These are phyloP conservation scores for Arbutus unedo DNA, from an alignment of 148 eudicot species.

Conservation along the genomic window DNA sequence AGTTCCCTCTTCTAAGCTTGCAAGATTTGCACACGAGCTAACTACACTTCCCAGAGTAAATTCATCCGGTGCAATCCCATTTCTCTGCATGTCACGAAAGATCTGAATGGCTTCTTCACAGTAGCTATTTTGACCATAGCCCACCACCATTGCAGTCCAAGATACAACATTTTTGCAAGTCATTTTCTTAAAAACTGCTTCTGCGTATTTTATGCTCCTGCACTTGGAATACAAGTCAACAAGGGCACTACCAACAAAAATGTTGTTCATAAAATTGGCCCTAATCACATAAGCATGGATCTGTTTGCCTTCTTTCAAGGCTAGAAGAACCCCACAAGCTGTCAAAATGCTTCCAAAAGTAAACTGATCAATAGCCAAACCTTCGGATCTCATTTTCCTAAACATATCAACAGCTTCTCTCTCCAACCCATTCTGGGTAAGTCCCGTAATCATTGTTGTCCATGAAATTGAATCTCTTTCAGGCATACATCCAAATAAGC, in stretches of 20 bases:
- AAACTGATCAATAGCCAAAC: constrained; percentile 60
- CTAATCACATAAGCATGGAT: constrained; percentile 64
- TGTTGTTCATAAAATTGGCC: constrained; percentile 45
- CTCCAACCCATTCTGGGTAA: constrained; percentile 47
- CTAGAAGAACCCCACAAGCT: constrained; percentile 67
- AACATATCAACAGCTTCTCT: constrained; percentile 55
- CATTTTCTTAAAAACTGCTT: constrained; percentile 60
- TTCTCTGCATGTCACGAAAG: constrained; percentile 56
- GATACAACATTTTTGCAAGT: constrained; percentile 60
- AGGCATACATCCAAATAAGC: constrained; percentile 47
- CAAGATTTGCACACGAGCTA: constrained; percentile 77
- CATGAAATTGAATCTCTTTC: constrained; percentile 75
- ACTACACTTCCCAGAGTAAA: constrained; percentile 79
- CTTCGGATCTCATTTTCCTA: constrained; percentile 56
- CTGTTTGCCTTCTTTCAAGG: constrained; percentile 67
- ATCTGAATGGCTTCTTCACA: constrained; percentile 66
- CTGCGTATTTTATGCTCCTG: constrained; percentile 54
- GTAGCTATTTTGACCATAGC: constrained; percentile 75
- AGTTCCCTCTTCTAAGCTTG: constrained; percentile 80
- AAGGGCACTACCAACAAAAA: constrained; percentile 82
- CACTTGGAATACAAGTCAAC: constrained; percentile 88
- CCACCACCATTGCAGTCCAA: constrained; percentile 89
- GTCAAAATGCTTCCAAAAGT: constrained; percentile 83
- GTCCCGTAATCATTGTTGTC: constrained; percentile 35
- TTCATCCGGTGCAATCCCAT: constrained; percentile 57